Evolutionary conservation across 352 stramenopile genomes (phyloP).

Genomic region (Phytophthora citrophthora): DNA sequence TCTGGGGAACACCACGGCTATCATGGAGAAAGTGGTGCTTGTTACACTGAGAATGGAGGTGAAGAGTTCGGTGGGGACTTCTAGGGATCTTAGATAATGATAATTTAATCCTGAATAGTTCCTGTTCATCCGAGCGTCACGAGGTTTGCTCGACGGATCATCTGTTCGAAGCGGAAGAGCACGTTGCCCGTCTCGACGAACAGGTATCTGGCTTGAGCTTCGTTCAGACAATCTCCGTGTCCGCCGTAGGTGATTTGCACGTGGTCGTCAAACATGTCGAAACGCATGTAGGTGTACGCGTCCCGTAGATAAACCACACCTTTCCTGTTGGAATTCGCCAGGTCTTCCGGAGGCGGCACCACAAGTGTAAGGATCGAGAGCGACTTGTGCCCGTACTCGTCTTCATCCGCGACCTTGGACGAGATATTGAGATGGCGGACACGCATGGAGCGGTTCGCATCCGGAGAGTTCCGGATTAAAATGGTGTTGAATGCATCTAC

Average conservation of each 20-base stretch:
- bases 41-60: conserved; percentile 18
- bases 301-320: conserved; percentile 47
- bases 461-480: conserved; percentile 48
- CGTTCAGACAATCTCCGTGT: conserved; percentile 40
- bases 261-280: conserved; percentile 41
- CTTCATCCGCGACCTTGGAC: conserved; percentile 40
- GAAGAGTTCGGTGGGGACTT: conserved; percentile 44
- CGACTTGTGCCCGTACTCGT: conserved; percentile 32
- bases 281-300: conserved; percentile 54
- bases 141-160: conserved; percentile 39
- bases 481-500: conserved; percentile 44
- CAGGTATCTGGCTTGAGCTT: conserved; percentile 46
- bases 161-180: conserved; percentile 54
- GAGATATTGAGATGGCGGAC: conserved; percentile 47
- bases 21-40: conserved; percentile 4
- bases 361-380: conserved; percentile 43
- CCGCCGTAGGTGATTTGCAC: conserved; percentile 53
- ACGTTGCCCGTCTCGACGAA: conserved; percentile 47
- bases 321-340: conserved; percentile 33
- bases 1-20: conserved; percentile 19
- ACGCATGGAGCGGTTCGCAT: conserved; percentile 36
- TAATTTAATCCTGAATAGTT: conserved; percentile 20
- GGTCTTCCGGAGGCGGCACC: conserved; percentile 31
- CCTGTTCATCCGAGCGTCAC: conserved; percentile 28
- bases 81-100: conserved; percentile 7